These are phyloP conservation scores for Colletotrichum filicis DNA, from an alignment of 2,329 filamentous ascomycete genomes.

Conservation along the genomic window DNA sequence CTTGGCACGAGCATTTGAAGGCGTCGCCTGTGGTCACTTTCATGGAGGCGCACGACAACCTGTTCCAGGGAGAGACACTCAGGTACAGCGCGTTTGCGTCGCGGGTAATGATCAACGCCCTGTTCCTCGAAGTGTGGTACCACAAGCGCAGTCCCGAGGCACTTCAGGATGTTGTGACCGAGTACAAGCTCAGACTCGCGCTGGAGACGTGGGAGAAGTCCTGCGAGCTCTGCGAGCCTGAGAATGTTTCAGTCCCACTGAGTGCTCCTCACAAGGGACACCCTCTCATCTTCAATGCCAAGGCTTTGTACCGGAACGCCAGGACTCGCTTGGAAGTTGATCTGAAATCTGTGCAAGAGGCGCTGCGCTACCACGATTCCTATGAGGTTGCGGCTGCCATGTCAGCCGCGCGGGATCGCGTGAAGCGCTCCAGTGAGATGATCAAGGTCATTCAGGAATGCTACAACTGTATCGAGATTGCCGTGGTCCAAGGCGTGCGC, in stretches of 20 bases:
- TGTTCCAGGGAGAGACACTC: slow-evolving; percentile 92
- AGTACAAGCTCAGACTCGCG: slow-evolving; percentile 96
- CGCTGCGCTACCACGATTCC: slow-evolving; percentile 94
- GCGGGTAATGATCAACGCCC: slow-evolving; percentile 97
- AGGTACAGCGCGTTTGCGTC: slow-evolving; percentile 97
- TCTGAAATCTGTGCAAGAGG: slow-evolving; percentile 94
- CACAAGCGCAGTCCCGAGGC: slow-evolving; percentile 99
- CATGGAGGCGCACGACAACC: slow-evolving; percentile 91
- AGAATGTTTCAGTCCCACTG: slow-evolving; percentile 87
- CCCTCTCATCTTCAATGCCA: slow-evolving; percentile 96
- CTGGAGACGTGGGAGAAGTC: slow-evolving; percentile 99
- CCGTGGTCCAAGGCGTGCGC: slow-evolving; percentile 91
- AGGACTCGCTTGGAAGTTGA: slow-evolving; percentile 93
- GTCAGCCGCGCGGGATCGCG: slow-evolving; percentile 92
- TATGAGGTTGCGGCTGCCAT: slow-evolving; percentile 98
- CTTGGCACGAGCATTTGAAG: slow-evolving; percentile 85
- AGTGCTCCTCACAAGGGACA: slow-evolving; percentile 96
- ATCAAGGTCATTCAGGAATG: slow-evolving; percentile 98
- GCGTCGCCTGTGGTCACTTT: slow-evolving; percentile 83
- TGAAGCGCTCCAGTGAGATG: slow-evolving; percentile 96
- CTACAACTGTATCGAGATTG: slow-evolving; percentile 97
- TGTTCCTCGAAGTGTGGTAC: slow-evolving; percentile 99
- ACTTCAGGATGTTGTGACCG: slow-evolving; percentile 94
- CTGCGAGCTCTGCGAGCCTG: slow-evolving; percentile 90
- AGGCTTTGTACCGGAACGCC: slow-evolving; percentile 96